Evolutionary conservation across 257 asterid species (phyloP).

Genomic region (Coffea eugenioides): DNA sequence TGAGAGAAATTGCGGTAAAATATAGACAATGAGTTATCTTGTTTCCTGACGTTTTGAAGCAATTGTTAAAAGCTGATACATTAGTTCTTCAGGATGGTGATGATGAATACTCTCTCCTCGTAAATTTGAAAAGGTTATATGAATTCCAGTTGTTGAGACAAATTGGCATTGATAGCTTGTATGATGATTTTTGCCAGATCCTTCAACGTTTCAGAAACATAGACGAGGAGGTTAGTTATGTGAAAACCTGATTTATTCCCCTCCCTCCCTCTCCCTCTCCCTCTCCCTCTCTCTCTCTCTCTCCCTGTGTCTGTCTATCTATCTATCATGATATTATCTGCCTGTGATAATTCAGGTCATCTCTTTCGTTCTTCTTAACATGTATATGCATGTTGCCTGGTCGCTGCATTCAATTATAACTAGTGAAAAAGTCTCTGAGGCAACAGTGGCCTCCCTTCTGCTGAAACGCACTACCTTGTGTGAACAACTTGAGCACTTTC

Average conservation of each 20-base stretch:
- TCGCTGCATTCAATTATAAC: slow-evolving; percentile 60
- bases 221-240: slow-evolving; percentile 71
- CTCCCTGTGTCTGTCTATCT: slow-evolving; percentile 2
- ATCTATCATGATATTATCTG: slow-evolving; percentile 24
- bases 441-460: slow-evolving; percentile 54
- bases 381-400: slow-evolving; percentile 93
- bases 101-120: slow-evolving; percentile 85
- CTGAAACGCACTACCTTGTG: slow-evolving; percentile 69
- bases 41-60: slow-evolving; percentile 9
- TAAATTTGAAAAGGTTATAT: slow-evolving; percentile 83
- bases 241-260: slow-evolving; percentile 1
- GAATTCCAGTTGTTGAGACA: slow-evolving; percentile 76
- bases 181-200: slow-evolving; percentile 58
- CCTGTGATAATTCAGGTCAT: slow-evolving; percentile 57
- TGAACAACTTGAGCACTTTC: slow-evolving; percentile 70
- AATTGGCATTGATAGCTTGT: slow-evolving; percentile 63
- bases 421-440: slow-evolving; percentile 68
- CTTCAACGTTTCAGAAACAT: slow-evolving; percentile 69
- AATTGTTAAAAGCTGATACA: slow-evolving; percentile 12
- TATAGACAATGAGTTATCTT: slow-evolving; percentile 12
- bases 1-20: slow-evolving; percentile 80
- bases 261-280: slow-evolving; percentile 2
- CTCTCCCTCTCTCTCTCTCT: slow-evolving; percentile 12
- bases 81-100: slow-evolving; percentile 75
- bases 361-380: slow-evolving; percentile 82